Base-by-base conservation (phyloP, 805 yeast species). In the Saccharomycopsis microspora region DNA sequence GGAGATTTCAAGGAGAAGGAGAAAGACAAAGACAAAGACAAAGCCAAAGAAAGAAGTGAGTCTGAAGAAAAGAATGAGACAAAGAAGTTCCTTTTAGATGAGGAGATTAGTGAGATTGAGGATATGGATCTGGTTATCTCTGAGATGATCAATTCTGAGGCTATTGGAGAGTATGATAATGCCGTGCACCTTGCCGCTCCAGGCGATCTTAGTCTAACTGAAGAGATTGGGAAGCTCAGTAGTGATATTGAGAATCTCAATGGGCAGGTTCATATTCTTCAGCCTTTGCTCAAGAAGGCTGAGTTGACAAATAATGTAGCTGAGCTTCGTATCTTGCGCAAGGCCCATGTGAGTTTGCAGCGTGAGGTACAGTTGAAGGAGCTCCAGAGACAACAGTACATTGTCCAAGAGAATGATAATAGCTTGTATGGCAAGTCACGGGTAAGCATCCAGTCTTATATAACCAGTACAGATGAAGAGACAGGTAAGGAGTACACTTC, bases 331-430 rank as follows among this genome's bases (percentile, higher is more conserved):
- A 71, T 88, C 42, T 64, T 90, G 54, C 68, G 67, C 44, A 83
- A 81, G 56, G 87, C 96, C 0, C 75, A 76, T 43, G 55, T 72
- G 10, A 77, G 86, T 48, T 69, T 87, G 48, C 75, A 74, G 35
- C 69, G 83, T 51, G 97, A 89, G 57, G 71, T 87, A n/a, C 76
- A 76, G 43, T 60, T 78, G 3, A 84, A 83, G 55, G 89, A 85
- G 57, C 65, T 84, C 35, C 82, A 83, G 52, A 76, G 76, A 51
- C 95, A 86, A 54, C 96, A 85, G 59, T 81, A 78, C 55, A 74
- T 83, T 45, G 85, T 88, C 2, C 95, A 85, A 58, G 94, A 86
- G 54, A 82, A 76, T 56, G 90, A 84, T 39, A 84, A 82, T 58
- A 80, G 86, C 54, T 68, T 89, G 43, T 87, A 65, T 58, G 85